Evolutionary conservation across 352 stramenopile genomes (phyloP).

Genomic region (Globisporangium sylvaticum): DNA sequence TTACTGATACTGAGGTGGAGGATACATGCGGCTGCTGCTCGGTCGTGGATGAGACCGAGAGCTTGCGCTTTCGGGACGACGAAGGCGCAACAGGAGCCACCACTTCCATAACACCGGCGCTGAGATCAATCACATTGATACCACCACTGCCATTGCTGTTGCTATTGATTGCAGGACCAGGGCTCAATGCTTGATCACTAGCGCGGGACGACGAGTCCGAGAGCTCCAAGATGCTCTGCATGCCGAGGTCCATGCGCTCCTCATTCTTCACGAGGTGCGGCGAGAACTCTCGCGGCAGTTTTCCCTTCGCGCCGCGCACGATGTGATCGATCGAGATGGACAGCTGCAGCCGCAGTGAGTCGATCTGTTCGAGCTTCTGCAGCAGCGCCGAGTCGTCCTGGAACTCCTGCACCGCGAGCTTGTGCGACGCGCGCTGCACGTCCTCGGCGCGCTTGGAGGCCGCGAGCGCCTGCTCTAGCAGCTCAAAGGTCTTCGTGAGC

Average conservation of each 20-base stretch:
- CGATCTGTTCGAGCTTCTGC: conserved; percentile 14
- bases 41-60: conserved; percentile 7
- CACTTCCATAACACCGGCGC: background rate
- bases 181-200: background rate
- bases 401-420: conserved; percentile 12
- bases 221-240: conserved; percentile 7
- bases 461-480: conserved; percentile 14
- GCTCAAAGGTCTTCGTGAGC: conserved; percentile 13
- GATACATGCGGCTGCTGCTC: conserved; percentile 4
- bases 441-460: conserved; percentile 17
- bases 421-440: conserved; percentile 17
- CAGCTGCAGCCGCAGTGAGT: conserved; percentile 15
- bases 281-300: background rate
- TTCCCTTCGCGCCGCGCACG: background rate
- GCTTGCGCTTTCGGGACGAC: conserved; percentile 11
- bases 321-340: conserved; percentile 18
- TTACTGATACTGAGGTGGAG: background rate
- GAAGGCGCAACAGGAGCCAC: background rate
- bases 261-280: conserved; percentile 10
- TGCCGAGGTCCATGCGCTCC: background rate
- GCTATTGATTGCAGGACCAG: background rate
- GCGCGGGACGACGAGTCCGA: background rate
- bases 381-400: conserved; percentile 12
- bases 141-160: background rate
- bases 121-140: conserved; percentile 13